Evolutionary conservation across 2,329 filamentous ascomycete species (phyloP).

Genomic region (Claviceps africana): DNA sequence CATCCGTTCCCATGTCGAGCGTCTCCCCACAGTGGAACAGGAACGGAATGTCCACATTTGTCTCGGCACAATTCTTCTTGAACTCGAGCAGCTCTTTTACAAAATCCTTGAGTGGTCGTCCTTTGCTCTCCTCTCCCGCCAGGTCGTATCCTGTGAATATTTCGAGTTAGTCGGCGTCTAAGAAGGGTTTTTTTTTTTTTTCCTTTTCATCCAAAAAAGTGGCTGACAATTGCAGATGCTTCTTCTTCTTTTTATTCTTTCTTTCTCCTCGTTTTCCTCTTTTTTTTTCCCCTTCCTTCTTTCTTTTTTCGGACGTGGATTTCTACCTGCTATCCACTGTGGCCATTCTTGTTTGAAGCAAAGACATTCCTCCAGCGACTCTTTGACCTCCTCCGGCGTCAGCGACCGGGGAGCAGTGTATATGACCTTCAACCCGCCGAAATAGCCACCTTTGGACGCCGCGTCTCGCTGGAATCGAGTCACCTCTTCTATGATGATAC

Average conservation of each 20-base stretch:
- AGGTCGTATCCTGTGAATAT: constrained; percentile 46
- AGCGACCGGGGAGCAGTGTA: constrained; percentile 58
- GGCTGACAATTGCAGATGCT: neutral
- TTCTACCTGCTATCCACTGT: constrained; percentile 46
- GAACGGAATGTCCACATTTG: constrained; percentile 48
- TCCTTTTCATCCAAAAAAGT: neutral
- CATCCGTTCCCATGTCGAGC: constrained; percentile 47
- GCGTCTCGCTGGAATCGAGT: constrained; percentile 27
- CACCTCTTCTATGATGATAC: constrained; percentile 44
- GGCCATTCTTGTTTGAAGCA: constrained; percentile 42
- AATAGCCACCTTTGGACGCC: constrained; percentile 22
- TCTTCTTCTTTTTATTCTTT: neutral
- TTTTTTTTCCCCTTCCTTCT: neutral
- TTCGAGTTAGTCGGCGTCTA: neutral
- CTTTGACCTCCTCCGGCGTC: constrained; percentile 27
- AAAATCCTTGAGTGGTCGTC: constrained; percentile 43
- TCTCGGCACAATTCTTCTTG: constrained; percentile 31
- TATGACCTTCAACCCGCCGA: constrained; percentile 55
- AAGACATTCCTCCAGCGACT: constrained; percentile 47
- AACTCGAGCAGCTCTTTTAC: constrained; percentile 43
- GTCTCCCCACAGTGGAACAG: constrained; percentile 69
- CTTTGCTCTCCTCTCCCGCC: constrained; percentile 52
- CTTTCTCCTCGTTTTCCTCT: neutral
- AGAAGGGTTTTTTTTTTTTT: neutral
- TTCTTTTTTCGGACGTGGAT: neutral